Evolutionary conservation across 1,284 basidiomycete species (phyloP), one percentile per base, ranked within the genome.

Genomic region (Ceratobasidium sp.): DNA sequence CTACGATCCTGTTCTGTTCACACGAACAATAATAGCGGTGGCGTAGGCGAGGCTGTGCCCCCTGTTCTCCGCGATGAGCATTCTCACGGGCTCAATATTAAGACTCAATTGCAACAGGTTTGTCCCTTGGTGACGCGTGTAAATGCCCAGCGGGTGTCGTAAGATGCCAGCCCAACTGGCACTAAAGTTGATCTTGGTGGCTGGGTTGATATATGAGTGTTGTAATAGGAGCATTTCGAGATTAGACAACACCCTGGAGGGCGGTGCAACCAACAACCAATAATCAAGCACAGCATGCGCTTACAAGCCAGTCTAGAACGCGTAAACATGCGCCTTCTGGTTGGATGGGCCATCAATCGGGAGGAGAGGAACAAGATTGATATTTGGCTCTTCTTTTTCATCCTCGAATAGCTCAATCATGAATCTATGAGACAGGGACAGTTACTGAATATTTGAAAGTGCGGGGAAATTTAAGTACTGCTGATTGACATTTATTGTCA

Each of bases 281-380:
- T 18, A n/a, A 36, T 57, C 48, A 53, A 28, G 50, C 50, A 53
- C 50, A 53, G 50, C 50, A 14, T 53, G 50, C 50, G 50, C 50
- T 53, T 53, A 53, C 26, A 28, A 14, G 3, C 50, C 18, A 26
- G 26, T 18, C 21, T 53, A 45, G 43, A 45, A 45, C 18, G 18
- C 43, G 18, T 10, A 45, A 4, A 45, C 16, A 39, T 39, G 36
- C 10, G 28, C 14, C 36, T 39, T 28, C 23, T 53, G 12, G 50
- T 16, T 30, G 28, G 12, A 26, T 53, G 30, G 10, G 21, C 26
- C 50, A 53, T 53, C 50, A 53, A 53, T 53, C 50, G 50, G 50
- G 50, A 53, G 30, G 26, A 30, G 36, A 12, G 9, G 50, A 53
- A 18, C 12, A 30, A 53, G 50, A 53, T 53, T 28, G 50, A 53